Evolutionary conservation across 2,329 filamentous ascomycete species (phyloP).

Genomic region (Fusarium zealandicum): DNA sequence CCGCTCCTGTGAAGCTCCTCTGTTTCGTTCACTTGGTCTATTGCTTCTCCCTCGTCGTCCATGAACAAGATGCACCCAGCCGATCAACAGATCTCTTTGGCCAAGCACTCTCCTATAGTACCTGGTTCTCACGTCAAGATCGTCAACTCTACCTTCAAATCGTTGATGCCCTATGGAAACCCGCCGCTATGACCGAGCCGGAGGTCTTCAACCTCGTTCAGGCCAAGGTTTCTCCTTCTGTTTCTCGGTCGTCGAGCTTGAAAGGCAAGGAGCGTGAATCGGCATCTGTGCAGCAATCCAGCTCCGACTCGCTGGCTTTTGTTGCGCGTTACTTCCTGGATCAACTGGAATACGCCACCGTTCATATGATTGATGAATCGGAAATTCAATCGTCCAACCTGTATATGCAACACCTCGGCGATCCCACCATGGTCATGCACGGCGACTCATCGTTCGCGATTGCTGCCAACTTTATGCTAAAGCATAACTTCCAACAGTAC

Average conservation of each 20-base stretch:
- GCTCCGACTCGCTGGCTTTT: constrained; percentile 49
- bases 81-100: constrained; percentile 53
- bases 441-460: constrained; percentile 46
- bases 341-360: constrained; percentile 56
- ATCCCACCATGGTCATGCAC: constrained; percentile 38
- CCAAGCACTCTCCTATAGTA: constrained; percentile 56
- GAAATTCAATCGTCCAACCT: constrained; percentile 52
- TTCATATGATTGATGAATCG: constrained; percentile 41
- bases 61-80: constrained; percentile 49
- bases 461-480: constrained; percentile 49
- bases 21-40: constrained; percentile 62
- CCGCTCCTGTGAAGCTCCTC: constrained; percentile 53
- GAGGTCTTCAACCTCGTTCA: constrained; percentile 43
- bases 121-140: constrained; percentile 49
- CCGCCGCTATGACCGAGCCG: constrained; percentile 43
- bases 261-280: constrained; percentile 54
- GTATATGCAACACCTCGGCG: constrained; percentile 51
- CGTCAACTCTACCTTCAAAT: constrained; percentile 52
- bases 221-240: constrained; percentile 20
- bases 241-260: constrained; percentile 36
- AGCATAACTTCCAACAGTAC: constrained; percentile 48
- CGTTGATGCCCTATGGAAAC: constrained; percentile 58
- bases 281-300: constrained; percentile 42
- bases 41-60: constrained; percentile 56
- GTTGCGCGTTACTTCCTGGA: constrained; percentile 60